A percentile compares a stretch with the other conserved stretches of the same genome.
Conservation (phyloP, 139 green algal genomes). For the Chlorella sp. region DNA sequence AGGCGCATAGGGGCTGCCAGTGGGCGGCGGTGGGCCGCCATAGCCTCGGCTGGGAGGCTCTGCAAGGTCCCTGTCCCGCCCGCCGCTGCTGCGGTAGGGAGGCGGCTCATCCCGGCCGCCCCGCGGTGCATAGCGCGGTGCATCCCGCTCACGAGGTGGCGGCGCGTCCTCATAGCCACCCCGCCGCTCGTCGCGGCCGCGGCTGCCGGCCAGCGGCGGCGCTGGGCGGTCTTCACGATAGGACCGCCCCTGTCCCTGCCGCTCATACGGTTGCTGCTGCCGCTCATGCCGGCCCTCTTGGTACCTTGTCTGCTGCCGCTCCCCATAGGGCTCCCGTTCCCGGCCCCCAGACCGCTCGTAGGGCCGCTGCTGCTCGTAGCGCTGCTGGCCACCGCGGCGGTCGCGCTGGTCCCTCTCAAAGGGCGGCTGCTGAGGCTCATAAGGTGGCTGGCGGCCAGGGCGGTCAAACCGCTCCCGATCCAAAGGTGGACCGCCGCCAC, state of each 20-base stretch:
- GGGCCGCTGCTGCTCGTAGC: neutral
- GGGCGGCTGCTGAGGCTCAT: neutral
- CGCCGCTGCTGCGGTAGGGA: neutral
- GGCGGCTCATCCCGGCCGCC: neutral
- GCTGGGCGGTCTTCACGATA: neutral
- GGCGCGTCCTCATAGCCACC: neutral
- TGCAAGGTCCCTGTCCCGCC: neutral
- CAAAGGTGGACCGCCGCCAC: too few relatives aligned
- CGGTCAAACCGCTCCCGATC: neutral
- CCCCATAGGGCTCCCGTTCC: too few relatives aligned
- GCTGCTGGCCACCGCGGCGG: neutral
- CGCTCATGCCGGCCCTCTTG: neutral
- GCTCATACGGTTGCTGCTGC: neutral
- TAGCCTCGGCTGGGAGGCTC: neutral
- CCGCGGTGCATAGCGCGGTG: too few relatives aligned
- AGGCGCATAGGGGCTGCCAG: neutral
- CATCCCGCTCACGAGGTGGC: too few relatives aligned
- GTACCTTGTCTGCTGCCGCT: neutral
- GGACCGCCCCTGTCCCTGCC: neutral
- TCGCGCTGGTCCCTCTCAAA: neutral
- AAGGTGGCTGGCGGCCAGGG: neutral
- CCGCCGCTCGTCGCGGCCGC: neutral
- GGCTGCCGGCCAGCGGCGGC: too few relatives aligned
- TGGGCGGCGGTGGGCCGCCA: neutral
- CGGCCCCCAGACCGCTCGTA: too few relatives aligned